Evolutionary conservation across 192 early-diverging fungal genomes (phyloP).

Genomic region (Backusella westeae): DNA sequence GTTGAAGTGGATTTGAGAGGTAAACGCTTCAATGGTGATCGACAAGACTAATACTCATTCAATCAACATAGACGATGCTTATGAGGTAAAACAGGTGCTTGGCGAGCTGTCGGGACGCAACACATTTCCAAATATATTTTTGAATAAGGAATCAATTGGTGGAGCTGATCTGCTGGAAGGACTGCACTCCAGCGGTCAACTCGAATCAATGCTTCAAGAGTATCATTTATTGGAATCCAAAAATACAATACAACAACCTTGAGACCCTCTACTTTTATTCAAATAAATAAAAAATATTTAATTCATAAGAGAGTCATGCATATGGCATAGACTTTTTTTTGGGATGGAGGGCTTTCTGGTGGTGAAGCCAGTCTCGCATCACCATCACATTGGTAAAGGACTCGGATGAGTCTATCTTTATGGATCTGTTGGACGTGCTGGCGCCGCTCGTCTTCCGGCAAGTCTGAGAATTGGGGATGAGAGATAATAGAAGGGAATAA

Average conservation of each 20-base stretch:
- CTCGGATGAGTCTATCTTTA: too few relatives aligned
- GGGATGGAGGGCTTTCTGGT: too few relatives aligned
- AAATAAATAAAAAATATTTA: too few relatives aligned
- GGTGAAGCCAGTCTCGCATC: too few relatives aligned
- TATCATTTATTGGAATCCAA: neutral
- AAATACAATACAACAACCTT: neutral
- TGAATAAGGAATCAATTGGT: neutral
- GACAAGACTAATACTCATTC: neutral
- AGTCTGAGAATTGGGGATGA: too few relatives aligned
- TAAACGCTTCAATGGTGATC: neutral
- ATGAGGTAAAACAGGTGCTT: neutral
- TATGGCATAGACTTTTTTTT: too few relatives aligned
- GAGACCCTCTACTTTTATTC: too few relatives aligned
- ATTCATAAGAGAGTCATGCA: too few relatives aligned
- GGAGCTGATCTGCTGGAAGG: neutral
- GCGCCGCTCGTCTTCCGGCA: too few relatives aligned
- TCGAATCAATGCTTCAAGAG: neutral
- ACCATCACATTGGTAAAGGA: too few relatives aligned
- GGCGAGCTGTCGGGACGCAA: slow-evolving; percentile 4
- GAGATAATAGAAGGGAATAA: too few relatives aligned
- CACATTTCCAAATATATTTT: slow-evolving; percentile 8
- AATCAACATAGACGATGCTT: neutral
- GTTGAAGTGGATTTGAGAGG: slow-evolving; percentile 15
- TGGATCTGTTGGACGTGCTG: too few relatives aligned
- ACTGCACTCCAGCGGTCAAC: neutral